A percentile compares a stretch with the other conserved stretches of the same genome.
Evolutionary conservation across 306 rosid genomes (phyloP).

Genomic region (Comarum palustre): DNA sequence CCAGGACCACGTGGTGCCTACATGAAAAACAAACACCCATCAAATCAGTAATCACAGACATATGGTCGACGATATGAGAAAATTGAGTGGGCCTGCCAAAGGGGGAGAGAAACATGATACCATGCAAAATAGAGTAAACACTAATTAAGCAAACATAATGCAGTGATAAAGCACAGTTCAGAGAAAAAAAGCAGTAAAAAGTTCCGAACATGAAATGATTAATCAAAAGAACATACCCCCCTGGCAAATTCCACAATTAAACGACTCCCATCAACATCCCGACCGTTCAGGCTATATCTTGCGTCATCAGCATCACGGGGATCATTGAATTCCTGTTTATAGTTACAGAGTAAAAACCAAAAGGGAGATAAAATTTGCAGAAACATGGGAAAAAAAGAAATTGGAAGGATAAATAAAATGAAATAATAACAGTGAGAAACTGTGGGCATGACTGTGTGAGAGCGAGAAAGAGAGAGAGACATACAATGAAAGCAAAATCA

Average conservation of each 20-base stretch:
- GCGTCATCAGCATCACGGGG: constrained; percentile 55
- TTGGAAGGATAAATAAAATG: neutral
- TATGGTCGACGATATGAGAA: neutral
- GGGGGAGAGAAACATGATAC: neutral
- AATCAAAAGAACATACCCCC: constrained; percentile 36
- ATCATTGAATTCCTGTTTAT: constrained; percentile 35
- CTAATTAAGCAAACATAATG: neutral
- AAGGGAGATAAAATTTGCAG: constrained; percentile 15
- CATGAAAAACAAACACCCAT: constrained; percentile 4
- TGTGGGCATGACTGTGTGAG: neutral
- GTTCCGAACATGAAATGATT: neutral
- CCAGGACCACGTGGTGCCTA: constrained; percentile 49
- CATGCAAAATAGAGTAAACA: neutral
- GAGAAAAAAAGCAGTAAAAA: neutral
- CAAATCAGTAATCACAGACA: neutral
- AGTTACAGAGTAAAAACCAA: constrained; percentile 5
- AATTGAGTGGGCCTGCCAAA: neutral
- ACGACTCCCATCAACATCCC: constrained; percentile 46
- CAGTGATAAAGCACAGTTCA: neutral
- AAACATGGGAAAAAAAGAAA: neutral
- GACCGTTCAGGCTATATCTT: constrained; percentile 45
- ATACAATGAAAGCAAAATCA: constrained; percentile 55
- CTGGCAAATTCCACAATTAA: constrained; percentile 44
- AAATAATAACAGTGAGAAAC: neutral
- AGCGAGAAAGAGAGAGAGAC: constrained; percentile 2